A percentile compares a stretch with the other conserved stretches of the same genome.
Conservation (phyloP, 371 early-diverging fungal species). For the Amoeboaphelidium protococcarum region DNA sequence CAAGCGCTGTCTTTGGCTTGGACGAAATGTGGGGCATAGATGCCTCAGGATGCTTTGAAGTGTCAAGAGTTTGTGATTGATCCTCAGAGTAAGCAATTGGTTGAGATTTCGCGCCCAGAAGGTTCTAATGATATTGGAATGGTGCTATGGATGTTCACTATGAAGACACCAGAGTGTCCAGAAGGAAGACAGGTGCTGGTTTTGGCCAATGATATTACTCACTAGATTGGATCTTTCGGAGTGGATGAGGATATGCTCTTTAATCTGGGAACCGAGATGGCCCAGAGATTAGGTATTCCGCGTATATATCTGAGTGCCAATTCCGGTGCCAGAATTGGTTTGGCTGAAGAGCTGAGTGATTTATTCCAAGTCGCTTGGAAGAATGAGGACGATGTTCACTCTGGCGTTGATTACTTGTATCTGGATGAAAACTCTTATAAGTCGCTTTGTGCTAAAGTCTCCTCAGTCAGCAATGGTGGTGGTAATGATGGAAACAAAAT, state of each 20-base stretch:
- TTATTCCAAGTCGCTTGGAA: constrained; percentile 68
- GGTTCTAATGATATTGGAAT: constrained; percentile 67
- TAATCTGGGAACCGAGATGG: constrained; percentile 64
- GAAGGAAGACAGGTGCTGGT: constrained; percentile 62
- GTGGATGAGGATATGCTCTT: constrained; percentile 79
- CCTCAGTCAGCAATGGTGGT: no score
- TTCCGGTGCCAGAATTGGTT: constrained; percentile 97
- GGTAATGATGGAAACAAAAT: no score
- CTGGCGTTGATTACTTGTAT: constrained; percentile 81
- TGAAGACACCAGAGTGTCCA: constrained; percentile 84
- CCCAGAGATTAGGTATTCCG: constrained; percentile 45
- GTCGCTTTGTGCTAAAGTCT: no score
- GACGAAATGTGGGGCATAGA: constrained; percentile 6
- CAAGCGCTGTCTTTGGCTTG: constrained; percentile 46
- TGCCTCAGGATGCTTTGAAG: background rate
- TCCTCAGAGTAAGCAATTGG: background rate
- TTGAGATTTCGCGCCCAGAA: background rate
- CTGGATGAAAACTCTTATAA: no score
- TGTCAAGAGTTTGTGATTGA: background rate
- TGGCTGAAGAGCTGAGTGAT: constrained; percentile 68
- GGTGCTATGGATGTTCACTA: constrained; percentile 76
- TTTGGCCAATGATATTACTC: constrained; percentile 94
- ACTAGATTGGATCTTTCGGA: constrained; percentile 90
- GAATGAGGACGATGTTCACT: constrained; percentile 40
- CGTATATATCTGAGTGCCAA: constrained; percentile 92